Percentiles rank a stretch among this genome's conserved stretches.
phyloP scores from a whole-genome alignment of 2,329 filamentous ascomycete genomes.

The Cladobotryum mycophilum region DNA sequence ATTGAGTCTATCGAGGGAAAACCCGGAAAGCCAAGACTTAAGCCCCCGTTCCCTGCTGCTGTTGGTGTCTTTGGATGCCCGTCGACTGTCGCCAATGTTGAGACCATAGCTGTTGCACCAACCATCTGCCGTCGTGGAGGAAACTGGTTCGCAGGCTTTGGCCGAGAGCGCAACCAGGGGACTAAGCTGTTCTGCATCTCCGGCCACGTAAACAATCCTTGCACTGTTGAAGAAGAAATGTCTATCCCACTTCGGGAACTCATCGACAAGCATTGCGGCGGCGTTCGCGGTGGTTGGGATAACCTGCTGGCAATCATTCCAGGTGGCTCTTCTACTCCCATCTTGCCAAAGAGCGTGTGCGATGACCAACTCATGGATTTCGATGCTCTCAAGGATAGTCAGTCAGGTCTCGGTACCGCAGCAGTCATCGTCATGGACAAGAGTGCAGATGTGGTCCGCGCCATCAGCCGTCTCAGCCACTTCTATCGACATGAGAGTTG shows the following conservation, averaged over 20 bases:
- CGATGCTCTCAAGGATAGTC: constrained; percentile 93
- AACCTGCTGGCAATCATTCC: constrained; percentile 94
- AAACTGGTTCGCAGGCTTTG: constrained; percentile 89
- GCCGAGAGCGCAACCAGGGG: constrained; percentile 90
- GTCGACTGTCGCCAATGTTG: constrained; percentile 95
- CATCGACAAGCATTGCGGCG: constrained; percentile 97
- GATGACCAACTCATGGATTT: constrained; percentile 99
- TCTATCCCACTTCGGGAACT: constrained; percentile 92
- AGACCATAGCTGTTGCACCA: constrained; percentile 90
- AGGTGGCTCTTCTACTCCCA: constrained; percentile 92
- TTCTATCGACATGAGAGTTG: constrained; percentile 99
- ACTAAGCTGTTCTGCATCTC: constrained; percentile 99
- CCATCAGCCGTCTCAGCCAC: constrained; percentile 84
- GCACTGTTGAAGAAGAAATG: constrained; percentile 99
- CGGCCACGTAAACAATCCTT: constrained; percentile 97
- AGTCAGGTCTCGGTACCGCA: constrained; percentile 93
- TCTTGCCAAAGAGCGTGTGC: constrained; percentile 83
- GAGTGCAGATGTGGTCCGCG: constrained; percentile 89
- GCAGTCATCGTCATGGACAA: constrained; percentile 99
- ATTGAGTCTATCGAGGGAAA: constrained; percentile 99
- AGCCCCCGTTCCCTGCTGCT: constrained; percentile 96
- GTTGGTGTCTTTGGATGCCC: constrained; percentile 98
- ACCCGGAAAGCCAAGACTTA: constrained; percentile 94
- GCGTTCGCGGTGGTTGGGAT: constrained; percentile 94
- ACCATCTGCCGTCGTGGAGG: constrained; percentile 92